Evolutionary conservation across 2,329 filamentous ascomycete genomes (phyloP).

Genomic region (Fusarium veterinarium): DNA sequence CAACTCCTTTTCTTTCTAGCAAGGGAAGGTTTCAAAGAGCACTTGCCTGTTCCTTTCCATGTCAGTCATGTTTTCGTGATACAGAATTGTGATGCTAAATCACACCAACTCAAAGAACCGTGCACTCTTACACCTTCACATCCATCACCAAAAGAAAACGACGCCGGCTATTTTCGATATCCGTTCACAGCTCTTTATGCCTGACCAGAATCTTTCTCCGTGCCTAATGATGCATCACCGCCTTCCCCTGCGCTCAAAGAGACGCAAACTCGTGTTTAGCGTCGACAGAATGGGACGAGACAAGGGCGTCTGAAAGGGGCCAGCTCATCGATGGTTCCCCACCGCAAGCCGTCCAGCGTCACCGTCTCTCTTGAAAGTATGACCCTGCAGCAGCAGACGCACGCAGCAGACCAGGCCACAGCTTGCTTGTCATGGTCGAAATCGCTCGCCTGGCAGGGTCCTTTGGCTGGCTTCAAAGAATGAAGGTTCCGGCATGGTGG

Average conservation of each 20-base stretch:
- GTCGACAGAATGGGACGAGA: conserved; percentile 45
- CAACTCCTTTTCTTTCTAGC: background rate
- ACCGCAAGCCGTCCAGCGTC: conserved; percentile 44
- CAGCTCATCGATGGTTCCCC: conserved; percentile 47
- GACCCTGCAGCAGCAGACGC: conserved; percentile 40
- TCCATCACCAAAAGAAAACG: conserved; percentile 11
- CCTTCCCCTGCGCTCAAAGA: conserved; percentile 41
- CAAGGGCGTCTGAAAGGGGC: conserved; percentile 45
- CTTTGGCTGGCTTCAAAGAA: conserved; percentile 28
- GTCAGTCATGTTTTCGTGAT: conserved; percentile 14
- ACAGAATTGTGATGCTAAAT: conserved; percentile 6
- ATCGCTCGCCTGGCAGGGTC: conserved; percentile 30
- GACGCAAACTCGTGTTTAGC: conserved; percentile 41
- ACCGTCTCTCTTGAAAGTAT: conserved; percentile 44
- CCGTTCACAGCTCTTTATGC: conserved; percentile 36
- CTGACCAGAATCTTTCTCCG: conserved; percentile 38
- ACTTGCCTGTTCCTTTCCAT: background rate
- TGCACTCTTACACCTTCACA: conserved; percentile 19
- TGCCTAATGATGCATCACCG: conserved; percentile 47
- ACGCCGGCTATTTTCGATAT: conserved; percentile 8
- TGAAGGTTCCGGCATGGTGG: conserved; percentile 25
- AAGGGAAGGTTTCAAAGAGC: background rate
- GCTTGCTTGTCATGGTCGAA: conserved; percentile 16
- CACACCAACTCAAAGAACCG: conserved; percentile 14
- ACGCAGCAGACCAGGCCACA: conserved; percentile 20